Percentiles rank a stretch among this genome's conserved stretches.
Evolutionary conservation across 768 basidiomycete genomes (phyloP).

Genomic region (Podaxis mareebaensis): DNA sequence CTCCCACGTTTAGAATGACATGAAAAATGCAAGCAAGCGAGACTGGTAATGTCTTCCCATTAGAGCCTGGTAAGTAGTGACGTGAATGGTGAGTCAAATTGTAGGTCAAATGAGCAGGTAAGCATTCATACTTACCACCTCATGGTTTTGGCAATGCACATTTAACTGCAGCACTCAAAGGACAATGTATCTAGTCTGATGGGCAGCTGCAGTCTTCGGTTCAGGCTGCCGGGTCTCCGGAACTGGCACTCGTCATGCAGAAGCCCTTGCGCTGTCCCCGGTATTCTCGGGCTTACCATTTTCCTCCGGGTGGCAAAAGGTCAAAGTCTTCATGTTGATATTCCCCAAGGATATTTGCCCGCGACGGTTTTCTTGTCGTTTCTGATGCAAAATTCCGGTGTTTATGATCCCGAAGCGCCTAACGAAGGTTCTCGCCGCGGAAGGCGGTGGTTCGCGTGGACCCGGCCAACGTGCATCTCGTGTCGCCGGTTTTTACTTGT

Average conservation of each 20-base stretch:
- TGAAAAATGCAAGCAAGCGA: background rate
- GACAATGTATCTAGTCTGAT: background rate
- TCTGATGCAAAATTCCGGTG: background rate
- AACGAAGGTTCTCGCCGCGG: too few species aligned
- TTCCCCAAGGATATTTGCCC: background rate
- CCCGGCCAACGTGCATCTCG: too few species aligned
- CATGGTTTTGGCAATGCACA: background rate
- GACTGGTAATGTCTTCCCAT: background rate
- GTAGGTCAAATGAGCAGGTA: background rate
- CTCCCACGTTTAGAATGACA: slow-evolving; percentile 9
- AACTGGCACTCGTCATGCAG: too few species aligned
- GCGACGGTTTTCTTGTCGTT: background rate
- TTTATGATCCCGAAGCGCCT: too few species aligned
- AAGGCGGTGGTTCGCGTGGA: too few species aligned
- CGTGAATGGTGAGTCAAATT: background rate
- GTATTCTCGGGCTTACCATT: background rate
- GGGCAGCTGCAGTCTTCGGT: background rate
- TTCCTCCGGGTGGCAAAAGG: background rate
- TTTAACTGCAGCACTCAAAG: background rate
- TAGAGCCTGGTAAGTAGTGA: background rate
- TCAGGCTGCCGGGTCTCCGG: too few species aligned
- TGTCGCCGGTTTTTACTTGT: too few species aligned
- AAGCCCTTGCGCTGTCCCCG: background rate
- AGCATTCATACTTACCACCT: background rate
- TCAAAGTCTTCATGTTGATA: background rate